Evolutionary conservation across 2,329 filamentous ascomycete genomes (phyloP).

Genomic region (Lecanicillium sp.): DNA sequence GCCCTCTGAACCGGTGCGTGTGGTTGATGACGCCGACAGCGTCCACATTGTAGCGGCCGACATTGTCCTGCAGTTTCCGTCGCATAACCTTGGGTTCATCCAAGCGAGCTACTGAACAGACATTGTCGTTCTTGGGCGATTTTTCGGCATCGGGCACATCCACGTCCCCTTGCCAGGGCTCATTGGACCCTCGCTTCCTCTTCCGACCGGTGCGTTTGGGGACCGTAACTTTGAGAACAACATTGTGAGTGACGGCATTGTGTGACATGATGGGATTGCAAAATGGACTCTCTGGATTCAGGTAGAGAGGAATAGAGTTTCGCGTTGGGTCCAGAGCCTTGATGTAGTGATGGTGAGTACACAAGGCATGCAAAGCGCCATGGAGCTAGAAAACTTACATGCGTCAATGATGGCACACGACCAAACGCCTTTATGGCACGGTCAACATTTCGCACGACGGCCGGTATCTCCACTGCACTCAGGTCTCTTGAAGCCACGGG

Average conservation of each 20-base stretch:
- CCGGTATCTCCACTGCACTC: conserved; percentile 34
- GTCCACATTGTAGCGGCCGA: conserved; percentile 56
- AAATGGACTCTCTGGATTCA: conserved; percentile 72
- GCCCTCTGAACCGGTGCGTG: conserved; percentile 79
- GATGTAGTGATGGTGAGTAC: conserved; percentile 1
- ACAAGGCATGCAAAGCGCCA: too few relatives aligned
- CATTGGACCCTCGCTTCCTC: conserved; percentile 69
- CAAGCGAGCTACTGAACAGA: conserved; percentile 35
- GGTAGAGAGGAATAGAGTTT: conserved; percentile 56
- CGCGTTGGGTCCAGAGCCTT: conserved; percentile 40
- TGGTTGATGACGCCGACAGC: conserved; percentile 65
- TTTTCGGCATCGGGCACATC: conserved; percentile 20
- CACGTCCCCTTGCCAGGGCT: conserved; percentile 47
- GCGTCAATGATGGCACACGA: conserved; percentile 25
- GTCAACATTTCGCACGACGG: conserved; percentile 34
- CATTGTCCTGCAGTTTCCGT: conserved; percentile 62
- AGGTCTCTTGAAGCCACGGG: conserved; percentile 24
- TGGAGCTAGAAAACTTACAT: conserved; percentile 21
- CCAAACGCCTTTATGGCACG: conserved; percentile 34
- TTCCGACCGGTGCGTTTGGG: conserved; percentile 82
- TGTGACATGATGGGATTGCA: conserved; percentile 72
- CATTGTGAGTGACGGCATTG: conserved; percentile 67
- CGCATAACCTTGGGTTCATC: conserved; percentile 49
- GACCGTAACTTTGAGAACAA: conserved; percentile 78
- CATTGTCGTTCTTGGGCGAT: conserved; percentile 13